Evolutionary conservation across 192 early-diverging fungal species (phyloP).

Genomic region (Phycomyces blakesleeanus): DNA sequence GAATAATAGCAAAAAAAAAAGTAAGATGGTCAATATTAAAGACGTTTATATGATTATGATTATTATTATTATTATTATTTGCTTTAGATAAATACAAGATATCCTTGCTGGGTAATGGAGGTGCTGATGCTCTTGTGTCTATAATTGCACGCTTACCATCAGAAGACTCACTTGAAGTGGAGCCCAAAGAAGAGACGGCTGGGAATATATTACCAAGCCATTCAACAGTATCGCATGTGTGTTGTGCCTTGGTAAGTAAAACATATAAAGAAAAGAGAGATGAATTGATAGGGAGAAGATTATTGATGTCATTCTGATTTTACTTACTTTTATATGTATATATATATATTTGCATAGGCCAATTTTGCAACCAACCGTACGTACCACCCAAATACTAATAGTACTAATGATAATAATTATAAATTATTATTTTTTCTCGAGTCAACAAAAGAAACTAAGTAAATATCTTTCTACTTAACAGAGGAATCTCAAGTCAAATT

Average conservation of each 20-base stretch:
- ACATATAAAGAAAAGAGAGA: neutral
- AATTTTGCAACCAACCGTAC: slow-evolving; percentile 57
- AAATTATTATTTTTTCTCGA: neutral
- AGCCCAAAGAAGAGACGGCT: slow-evolving; percentile 4
- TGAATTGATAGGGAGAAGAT: no score
- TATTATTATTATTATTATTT: neutral
- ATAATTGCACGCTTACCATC: slow-evolving; percentile 16
- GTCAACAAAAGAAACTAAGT: neutral
- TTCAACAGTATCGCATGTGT: slow-evolving; percentile 45
- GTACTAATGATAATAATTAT: neutral
- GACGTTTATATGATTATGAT: no score
- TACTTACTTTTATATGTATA: neutral
- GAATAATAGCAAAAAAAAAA: slow-evolving; percentile 4
- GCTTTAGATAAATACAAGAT: slow-evolving; percentile 38
- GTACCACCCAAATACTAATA: neutral
- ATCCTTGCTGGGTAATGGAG: slow-evolving; percentile 28
- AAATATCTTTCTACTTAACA: slow-evolving; percentile 10
- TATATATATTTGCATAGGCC: slow-evolving; percentile 26
- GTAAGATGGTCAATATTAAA: no score
- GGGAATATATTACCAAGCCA: slow-evolving; percentile 15
- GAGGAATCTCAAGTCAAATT: slow-evolving; percentile 43
- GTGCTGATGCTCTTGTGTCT: slow-evolving; percentile 20
- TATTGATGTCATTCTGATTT: no score
- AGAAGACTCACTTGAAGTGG: neutral
- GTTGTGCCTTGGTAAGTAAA: slow-evolving; percentile 45